A percentile compares a stretch with the other conserved stretches of the same genome.
Evolutionary conservation across 2,329 filamentous ascomycete species (phyloP).

Genomic region (Colletotrichum eremochloae): DNA sequence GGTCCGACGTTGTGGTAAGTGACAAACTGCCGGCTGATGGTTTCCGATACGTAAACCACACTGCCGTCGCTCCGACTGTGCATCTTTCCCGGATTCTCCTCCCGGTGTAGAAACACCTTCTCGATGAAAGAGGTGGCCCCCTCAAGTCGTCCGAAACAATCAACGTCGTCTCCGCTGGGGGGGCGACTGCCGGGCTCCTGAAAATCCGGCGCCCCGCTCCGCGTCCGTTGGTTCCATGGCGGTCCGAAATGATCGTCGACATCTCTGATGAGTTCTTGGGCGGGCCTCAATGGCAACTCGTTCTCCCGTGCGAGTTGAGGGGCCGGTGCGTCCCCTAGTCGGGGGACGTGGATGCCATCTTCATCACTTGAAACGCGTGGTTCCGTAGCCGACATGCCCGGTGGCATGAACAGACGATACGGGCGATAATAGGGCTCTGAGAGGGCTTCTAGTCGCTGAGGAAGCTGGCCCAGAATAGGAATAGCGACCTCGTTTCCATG

Average conservation of each 20-base stretch:
- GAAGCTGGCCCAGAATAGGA: background rate
- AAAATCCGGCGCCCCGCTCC: background rate
- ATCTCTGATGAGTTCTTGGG: background rate
- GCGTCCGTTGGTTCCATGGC: background rate
- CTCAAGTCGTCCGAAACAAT: background rate
- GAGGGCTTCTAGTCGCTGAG: background rate
- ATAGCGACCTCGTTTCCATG: too few species aligned
- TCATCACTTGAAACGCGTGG: background rate
- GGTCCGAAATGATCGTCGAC: background rate
- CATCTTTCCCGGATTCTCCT: background rate
- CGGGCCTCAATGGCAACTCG: background rate
- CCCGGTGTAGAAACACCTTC: background rate
- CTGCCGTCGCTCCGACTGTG: rapidly evolving
- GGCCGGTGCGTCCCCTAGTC: background rate
- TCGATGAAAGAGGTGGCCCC: background rate
- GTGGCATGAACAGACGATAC: background rate
- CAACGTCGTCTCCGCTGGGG: background rate
- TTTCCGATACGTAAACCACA: background rate
- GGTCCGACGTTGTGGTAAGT: background rate
- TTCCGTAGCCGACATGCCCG: background rate
- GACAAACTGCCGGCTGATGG: background rate
- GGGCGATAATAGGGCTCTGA: background rate
- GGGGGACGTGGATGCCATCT: background rate
- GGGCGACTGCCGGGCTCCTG: background rate
- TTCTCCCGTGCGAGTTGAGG: background rate